Percentiles rank a stretch among this genome's conserved stretches.
These are phyloP conservation scores for Cercospora zeae-maydis DNA, from an alignment of 2,329 filamentous ascomycete genomes.

Conservation along the genomic window DNA sequence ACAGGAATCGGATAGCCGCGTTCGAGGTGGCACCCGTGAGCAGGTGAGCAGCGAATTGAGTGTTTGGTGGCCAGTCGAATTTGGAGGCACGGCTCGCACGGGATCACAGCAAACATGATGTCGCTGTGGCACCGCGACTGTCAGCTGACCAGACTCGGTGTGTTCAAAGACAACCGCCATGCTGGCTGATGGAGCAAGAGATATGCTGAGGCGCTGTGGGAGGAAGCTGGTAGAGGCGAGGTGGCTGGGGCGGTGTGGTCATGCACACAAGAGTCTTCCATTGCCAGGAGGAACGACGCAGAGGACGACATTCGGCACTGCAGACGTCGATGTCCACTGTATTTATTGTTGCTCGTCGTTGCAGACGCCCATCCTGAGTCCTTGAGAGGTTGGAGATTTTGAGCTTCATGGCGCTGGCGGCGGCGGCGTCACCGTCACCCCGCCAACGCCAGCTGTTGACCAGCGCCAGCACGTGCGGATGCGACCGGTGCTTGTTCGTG, in stretches of 20 bases:
- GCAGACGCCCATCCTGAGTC: too few relatives aligned
- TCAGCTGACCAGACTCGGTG: not conserved
- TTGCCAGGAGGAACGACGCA: not conserved
- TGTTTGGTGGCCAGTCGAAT: not conserved
- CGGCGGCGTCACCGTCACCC: not conserved
- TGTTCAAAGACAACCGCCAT: not conserved
- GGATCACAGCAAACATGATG: not conserved
- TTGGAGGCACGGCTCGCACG: not conserved
- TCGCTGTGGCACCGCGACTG: not conserved
- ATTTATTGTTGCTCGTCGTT: too few relatives aligned
- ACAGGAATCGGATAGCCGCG: not conserved
- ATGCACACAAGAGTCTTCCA: not conserved
- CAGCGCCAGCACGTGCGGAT: not conserved
- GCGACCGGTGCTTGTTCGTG: conserved; percentile 5
- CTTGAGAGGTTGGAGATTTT: too few relatives aligned
- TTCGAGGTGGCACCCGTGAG: not conserved
- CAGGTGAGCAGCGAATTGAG: not conserved
- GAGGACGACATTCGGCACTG: not conserved
- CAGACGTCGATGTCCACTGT: not conserved
- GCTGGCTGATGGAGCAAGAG: not conserved
- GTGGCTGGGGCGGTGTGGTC: not conserved
- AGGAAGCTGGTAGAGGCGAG: not conserved
- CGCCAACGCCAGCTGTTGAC: not conserved
- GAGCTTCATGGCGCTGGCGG: not conserved
- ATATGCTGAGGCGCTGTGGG: not conserved